Evolutionary conservation across 2,329 filamentous ascomycete species (phyloP).

Genomic region (Fusarium beomiforme): DNA sequence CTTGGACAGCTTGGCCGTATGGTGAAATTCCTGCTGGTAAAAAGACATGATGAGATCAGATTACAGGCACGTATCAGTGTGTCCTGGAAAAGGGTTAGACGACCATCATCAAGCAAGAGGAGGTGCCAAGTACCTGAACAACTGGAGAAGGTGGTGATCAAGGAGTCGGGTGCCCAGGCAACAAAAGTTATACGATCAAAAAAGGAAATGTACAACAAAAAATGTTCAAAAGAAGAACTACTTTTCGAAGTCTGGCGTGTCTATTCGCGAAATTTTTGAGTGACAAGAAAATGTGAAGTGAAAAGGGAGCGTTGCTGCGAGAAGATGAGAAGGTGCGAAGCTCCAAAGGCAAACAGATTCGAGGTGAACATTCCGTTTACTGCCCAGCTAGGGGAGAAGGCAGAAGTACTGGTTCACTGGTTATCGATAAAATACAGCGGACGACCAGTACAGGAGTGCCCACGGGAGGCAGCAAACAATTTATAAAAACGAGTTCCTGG

Average conservation of each 20-base stretch:
- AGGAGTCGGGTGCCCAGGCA: not conserved
- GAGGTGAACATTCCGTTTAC: not conserved
- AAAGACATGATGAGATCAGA: not conserved
- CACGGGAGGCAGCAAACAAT: not conserved
- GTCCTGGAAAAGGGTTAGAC: not conserved
- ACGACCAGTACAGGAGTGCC: not conserved
- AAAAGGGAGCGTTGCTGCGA: not conserved
- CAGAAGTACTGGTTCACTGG: not conserved
- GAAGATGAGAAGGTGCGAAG: not conserved
- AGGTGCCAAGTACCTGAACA: not conserved
- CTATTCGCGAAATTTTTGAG: too few species aligned
- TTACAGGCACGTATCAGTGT: not conserved
- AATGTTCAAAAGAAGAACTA: not conserved
- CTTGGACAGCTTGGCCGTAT: constrained; percentile 10
- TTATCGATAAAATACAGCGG: not conserved
- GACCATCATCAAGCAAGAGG: not conserved
- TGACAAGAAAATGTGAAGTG: not conserved
- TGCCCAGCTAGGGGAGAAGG: not conserved
- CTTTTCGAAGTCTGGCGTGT: too few species aligned
- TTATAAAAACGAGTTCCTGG: not conserved
- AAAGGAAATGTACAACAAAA: constrained; percentile 14
- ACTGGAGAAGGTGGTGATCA: too few species aligned
- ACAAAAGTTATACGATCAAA: not conserved
- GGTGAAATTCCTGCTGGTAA: not conserved
- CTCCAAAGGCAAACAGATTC: not conserved